These are phyloP conservation scores for Zygotorulaspora mrakii DNA, from an alignment of 1,139 yeast genomes.

Conservation along the genomic window DNA sequence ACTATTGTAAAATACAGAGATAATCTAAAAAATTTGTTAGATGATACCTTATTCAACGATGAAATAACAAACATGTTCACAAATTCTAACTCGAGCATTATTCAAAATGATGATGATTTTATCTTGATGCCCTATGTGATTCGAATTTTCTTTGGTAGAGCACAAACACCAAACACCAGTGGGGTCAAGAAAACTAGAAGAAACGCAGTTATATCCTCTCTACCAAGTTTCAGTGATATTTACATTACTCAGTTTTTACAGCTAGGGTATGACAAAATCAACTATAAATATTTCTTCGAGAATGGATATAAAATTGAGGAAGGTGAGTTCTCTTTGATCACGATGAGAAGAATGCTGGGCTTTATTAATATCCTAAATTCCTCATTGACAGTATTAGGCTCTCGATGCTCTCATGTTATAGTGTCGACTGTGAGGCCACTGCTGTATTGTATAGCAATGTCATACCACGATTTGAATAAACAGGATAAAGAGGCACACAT, in stretches of 20 bases:
- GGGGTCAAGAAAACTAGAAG: conserved; percentile 73
- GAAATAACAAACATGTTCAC: conserved; percentile 66
- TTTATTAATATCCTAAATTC: conserved; percentile 67
- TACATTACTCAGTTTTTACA: conserved; percentile 57
- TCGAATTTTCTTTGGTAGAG: conserved; percentile 81
- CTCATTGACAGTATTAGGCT: conserved; percentile 60
- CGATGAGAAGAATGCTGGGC: conserved; percentile 60
- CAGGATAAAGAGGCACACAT: conserved; percentile 28
- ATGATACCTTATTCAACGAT: conserved; percentile 81
- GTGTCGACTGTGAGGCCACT: conserved; percentile 56
- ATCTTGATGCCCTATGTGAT: conserved; percentile 67
- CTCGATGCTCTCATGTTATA: conserved; percentile 50
- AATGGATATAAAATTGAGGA: conserved; percentile 29
- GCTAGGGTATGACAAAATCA: conserved; percentile 58
- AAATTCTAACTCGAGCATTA: conserved; percentile 47
- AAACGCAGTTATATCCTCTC: conserved; percentile 66
- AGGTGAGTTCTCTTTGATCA: conserved; percentile 24
- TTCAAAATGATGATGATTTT: conserved; percentile 59
- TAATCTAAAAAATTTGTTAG: conserved; percentile 68
- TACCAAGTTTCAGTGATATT: conserved; percentile 58
- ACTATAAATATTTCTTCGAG: conserved; percentile 41
- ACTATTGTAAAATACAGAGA: conserved; percentile 65
- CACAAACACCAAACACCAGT: conserved; percentile 55
- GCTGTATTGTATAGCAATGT: conserved; percentile 52
- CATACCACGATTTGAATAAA: conserved; percentile 48